phyloP scores from a whole-genome alignment of 768 basidiomycete species.

The Kwoniella mangroviensis region DNA sequence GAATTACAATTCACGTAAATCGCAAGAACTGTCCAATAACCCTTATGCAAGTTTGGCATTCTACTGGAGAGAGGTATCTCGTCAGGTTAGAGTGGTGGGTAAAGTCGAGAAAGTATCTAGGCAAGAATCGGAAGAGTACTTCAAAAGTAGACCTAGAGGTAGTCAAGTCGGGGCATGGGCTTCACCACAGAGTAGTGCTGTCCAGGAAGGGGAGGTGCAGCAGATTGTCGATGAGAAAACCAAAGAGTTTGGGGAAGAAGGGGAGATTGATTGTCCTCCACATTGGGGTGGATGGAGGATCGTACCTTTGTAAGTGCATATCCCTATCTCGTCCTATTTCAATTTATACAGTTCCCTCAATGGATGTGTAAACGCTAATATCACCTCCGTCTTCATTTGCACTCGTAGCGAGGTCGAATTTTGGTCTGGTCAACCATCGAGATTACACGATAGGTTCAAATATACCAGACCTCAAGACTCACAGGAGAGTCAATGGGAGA shows the following conservation, averaged over 20 bases:
- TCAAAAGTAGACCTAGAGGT: constrained; percentile 75
- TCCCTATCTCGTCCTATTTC: neutral
- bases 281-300: constrained; percentile 98
- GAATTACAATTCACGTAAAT: constrained; percentile 94
- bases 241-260: constrained; percentile 64
- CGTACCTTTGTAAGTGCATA: constrained; percentile 73
- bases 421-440: constrained; percentile 94
- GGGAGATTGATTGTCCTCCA: constrained; percentile 73
- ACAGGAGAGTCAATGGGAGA: constrained; percentile 69
- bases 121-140: constrained; percentile 82
- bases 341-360: neutral
- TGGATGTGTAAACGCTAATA: neutral
- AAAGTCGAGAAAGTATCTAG: constrained; percentile 74
- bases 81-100: constrained; percentile 82
- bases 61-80: constrained; percentile 86
- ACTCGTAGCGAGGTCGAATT: constrained; percentile 84
- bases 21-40: constrained; percentile 74
- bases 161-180: constrained; percentile 92
- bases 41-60: constrained; percentile 82
- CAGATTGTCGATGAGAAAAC: constrained; percentile 67
- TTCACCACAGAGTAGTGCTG: constrained; percentile 80
- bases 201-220: constrained; percentile 72
- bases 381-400: neutral
- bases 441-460: constrained; percentile 87
- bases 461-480: constrained; percentile 57